phyloP scores from a whole-genome alignment of 306 rosid species.

The Sindora glabra region DNA sequence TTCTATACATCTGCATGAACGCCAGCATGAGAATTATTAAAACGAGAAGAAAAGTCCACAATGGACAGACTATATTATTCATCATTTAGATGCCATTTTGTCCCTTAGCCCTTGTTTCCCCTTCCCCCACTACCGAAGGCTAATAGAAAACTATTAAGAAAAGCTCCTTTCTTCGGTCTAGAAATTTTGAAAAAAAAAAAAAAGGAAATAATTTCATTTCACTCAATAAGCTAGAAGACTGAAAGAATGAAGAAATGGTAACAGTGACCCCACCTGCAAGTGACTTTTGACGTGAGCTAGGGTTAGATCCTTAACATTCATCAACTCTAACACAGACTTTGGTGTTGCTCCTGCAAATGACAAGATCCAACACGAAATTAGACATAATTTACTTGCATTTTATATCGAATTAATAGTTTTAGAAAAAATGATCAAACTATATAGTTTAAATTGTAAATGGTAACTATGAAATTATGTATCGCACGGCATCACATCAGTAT shows the following conservation, averaged over 20 bases:
- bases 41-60: conserved; percentile 27
- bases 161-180: too few species aligned
- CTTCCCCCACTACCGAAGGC: conserved; percentile 37
- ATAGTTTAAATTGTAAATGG: too few species aligned
- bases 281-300: conserved; percentile 98
- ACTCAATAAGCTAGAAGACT: conserved; percentile 21
- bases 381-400: neutral
- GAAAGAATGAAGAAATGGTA: conserved; percentile 4
- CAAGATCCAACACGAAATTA: conserved; percentile 6
- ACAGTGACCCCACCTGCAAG: conserved; percentile 71
- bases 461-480: too few species aligned
- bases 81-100: conserved; percentile 51
- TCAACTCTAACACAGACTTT: conserved; percentile 84
- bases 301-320: conserved; percentile 94
- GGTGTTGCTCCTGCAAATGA: conserved; percentile 75
- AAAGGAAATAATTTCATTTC: conserved; percentile 15
- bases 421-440: conserved; percentile 6
- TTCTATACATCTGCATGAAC: conserved; percentile 97
- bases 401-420: too few species aligned
- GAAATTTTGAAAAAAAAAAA: neutral
- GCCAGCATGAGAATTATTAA: conserved; percentile 18
- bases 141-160: too few species aligned
- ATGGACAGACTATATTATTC: conserved; percentile 22
- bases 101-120: conserved; percentile 45
- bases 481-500: too few species aligned